Evolutionary conservation across 179 eudicot genomes (phyloP), one percentile per base, ranked within the genome.

Genomic region (Corrigiola litoralis): DNA sequence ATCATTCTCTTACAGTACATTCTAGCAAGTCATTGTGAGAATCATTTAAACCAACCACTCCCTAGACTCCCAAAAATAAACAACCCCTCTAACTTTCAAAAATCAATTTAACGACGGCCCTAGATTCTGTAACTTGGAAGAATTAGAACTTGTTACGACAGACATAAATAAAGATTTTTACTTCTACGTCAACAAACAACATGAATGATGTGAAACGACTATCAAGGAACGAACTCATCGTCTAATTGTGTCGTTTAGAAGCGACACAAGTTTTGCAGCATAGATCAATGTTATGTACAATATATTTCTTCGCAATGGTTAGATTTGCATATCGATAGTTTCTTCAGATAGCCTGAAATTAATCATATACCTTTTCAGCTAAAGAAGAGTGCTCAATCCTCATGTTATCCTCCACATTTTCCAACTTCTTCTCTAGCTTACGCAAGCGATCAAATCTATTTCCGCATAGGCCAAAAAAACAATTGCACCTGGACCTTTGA

Each of bases 381-480:
- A 79, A 51, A 52, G 82, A 79, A 72, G 88, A 76, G 58, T 79
- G 84, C 72, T 89, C 89, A 62, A 59, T 66, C 66, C 95, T 77
- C 72, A 85, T 65, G 59, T 74, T 75, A 46, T 76, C 86, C 77
- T 87, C 88, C 61, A 81, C 64, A 76, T 60, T 81, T 66, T 79
- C 88, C 28, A 89, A 82, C 77, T 65, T 89, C 75, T 82, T 92
- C 75, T 84, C 96, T 68, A 79, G 72, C 25, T 73, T 76, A 78
- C 80, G 87, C 67, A 77, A 17, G 47, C 55, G 69, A 72, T 77
- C 81, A 73, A 60, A 83, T 70, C 67, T 82, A 56, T 66, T 70
- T 45, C 79, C 77, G 74, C 79, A 82, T 46, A 84, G 60, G 29
- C 89, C 87, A 54, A 76, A 36, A 62, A 70, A 75, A 41, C 88